These are phyloP conservation scores for Fagopyrum esculentum DNA, from an alignment of 148 eudicot genomes.

Conservation along the genomic window DNA sequence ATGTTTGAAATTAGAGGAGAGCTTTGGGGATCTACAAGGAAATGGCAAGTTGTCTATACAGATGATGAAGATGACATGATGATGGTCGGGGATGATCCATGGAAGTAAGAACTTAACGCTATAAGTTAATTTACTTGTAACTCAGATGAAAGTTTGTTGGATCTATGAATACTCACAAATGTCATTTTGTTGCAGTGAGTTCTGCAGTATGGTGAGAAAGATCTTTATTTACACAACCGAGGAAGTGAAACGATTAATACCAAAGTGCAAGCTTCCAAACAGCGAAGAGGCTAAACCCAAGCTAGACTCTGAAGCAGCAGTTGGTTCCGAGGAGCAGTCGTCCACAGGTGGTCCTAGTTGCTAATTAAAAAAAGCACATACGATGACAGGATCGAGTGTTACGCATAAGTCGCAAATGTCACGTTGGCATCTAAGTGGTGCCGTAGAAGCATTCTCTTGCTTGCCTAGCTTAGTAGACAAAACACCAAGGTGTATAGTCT, in stretches of 20 bases:
- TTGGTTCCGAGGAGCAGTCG: slow-evolving; percentile 53
- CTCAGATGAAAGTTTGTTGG: not conserved
- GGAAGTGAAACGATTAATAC: slow-evolving; percentile 75
- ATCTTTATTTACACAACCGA: slow-evolving; percentile 69
- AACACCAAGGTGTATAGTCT: not conserved
- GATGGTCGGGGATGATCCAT: slow-evolving; percentile 99
- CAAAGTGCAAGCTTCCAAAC: slow-evolving; percentile 54
- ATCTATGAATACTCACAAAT: not conserved
- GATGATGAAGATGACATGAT: slow-evolving; percentile 91
- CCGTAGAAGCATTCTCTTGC: not conserved
- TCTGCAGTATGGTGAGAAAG: slow-evolving; percentile 85
- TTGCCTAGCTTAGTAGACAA: slow-evolving; percentile 5
- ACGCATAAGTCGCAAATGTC: not conserved
- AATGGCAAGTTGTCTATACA: slow-evolving; percentile 90
- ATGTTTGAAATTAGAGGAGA: slow-evolving; percentile 82
- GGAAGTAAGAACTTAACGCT: slow-evolving; percentile 41
- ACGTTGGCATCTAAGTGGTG: not conserved
- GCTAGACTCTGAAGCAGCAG: slow-evolving; percentile 27
- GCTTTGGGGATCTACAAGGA: slow-evolving; percentile 54
- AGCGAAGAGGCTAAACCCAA: slow-evolving; percentile 37
- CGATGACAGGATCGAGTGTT: not conserved
- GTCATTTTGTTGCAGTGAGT: slow-evolving; percentile 47
- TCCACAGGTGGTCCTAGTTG: slow-evolving; percentile 40
- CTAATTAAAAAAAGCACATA: slow-evolving; percentile 18
- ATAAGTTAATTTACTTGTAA: not conserved